Evolutionary conservation across 805 yeast genomes (phyloP), one percentile per base, ranked within the genome.

Genomic region (Myxozyma melibiosi): DNA sequence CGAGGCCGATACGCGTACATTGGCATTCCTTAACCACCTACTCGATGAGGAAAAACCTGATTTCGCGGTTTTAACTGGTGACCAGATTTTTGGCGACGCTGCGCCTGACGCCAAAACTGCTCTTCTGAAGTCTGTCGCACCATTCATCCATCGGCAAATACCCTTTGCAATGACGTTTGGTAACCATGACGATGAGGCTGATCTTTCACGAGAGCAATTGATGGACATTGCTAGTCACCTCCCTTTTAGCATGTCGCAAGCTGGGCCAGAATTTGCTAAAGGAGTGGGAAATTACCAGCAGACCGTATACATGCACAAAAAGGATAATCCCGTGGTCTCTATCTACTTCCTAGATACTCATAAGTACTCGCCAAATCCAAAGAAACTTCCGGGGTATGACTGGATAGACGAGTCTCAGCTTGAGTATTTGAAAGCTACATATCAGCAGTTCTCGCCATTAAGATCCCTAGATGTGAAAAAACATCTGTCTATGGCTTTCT

Each of bases 111-210:
- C 97, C 0, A 85, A 85, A 64, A 84, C 96, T 0, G 83, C 97
- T 0, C 65, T 90, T n/a, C 77, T 86, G 57, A 92, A 94, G 68
- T 89, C 85, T 0, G 76, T 86, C 8, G 75, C 78, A 9, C 95
- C 96, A 0, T 81, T 89, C 27, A 79, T 91, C 24, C 66, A 74
- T 14, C 74, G 88, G 45, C 71, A 78, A 48, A 86, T 91, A 7
- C 97, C 98, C 2, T 94, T 81, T 76, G 92, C 97, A 0, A 78
- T 87, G 63, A 83, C 85, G 7, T 78, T 92, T 76, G 99, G 99
- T 0, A 94, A 94, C 70, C 99, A 94, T 70, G 99, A 94, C 70
- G 94, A 86, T 67, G 96, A 91, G 72, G 92, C 96, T 0, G 79
- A 84, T 3, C 65, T 90, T 55, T 60, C 75, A 14, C 78, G 96